Base-by-base conservation (phyloP, 257 asterid species). In the Plantago elongata region DNA sequence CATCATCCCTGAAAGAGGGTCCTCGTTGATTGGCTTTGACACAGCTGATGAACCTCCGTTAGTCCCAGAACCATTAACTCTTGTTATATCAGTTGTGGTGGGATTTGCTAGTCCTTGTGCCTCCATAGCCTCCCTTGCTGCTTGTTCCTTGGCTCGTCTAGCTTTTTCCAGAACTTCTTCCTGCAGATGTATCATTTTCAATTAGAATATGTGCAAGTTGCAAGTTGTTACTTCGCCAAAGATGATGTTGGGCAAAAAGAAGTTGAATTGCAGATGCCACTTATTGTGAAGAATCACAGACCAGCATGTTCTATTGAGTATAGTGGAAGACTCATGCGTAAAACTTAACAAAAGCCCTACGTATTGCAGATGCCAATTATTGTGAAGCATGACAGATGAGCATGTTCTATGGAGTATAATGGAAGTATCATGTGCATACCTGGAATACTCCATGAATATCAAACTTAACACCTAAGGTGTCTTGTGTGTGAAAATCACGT, bases 161-260 rank as follows among this genome's bases (percentile, higher is more conserved):
- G 98, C 98, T 76, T 86, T 90, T 68, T 85, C 89, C 64, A 90
- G 60, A 62, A 88, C 94, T 61, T 90, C 98, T 29, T 83, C 95
- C 98, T 90, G 79, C 71, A 69, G 3, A 61, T 42, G 63, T 54
- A 66, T 29, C 34, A 48, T 58, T 59, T 51, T 10, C 9, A 15
- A 13, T 38, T 12, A 40, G 27, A 43, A 46, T 57, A 57, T 9
- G 18, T 48, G 9, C 1, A 12, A 13, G 7, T 44, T 48, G 9
- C 1, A 12, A 13, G 7, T 12, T 57, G 37, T 40, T 0, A 40
- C 17, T 54, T 54, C 5, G 34, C 16, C 59, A 50, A 18, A 4
- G 58, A 27, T 11, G 11, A 15, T 34, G 40, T 34, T 34, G 40
- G 40, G 7, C 40, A 5, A 54, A 27, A 11, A 18, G 12, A 54